Evolutionary conservation across 2,329 filamentous ascomycete species (phyloP), one percentile per base, ranked within the genome.

Genomic region (Epichloe gansuensis): DNA sequence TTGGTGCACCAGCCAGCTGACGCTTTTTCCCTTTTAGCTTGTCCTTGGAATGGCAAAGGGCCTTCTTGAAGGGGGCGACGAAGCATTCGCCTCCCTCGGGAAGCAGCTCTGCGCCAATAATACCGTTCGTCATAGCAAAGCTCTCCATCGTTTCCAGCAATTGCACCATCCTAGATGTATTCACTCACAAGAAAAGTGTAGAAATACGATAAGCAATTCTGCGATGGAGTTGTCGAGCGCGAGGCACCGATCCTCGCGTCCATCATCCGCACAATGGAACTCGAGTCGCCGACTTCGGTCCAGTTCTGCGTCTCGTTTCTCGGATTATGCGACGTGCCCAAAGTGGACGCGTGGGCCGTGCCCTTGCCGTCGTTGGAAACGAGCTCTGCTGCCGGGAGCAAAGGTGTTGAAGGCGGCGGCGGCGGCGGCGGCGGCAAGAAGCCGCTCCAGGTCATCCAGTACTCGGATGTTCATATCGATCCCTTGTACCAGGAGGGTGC

Each of bases 401-500:
- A 53, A 15, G 67, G 7, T 31, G 28, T 70, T 15, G 67, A 21
- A 21, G 17, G 17, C 17, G 17, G 17, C 17, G 17, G 17, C 17
- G 17, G 17, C 17, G 17, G 17, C 17, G 17, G 70, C 7, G 77
- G 73, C 50, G 69, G 71, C 3, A 62, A 71, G 60, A 58, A 67
- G 3, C 73, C 76, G 9, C 60, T 80, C 56, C 72, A 75, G 55
- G 68, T 82, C 5, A 75, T 80, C 23, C 79, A 82, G 59, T 76
- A 77, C 62, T 79, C 75, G 13, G 79, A 82, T 57, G 76, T 80
- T 35, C 79, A 82, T 54, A 66, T 82, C 50, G 78, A 82, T 57
- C 73, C 72, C 4, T 66, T 71, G 11, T 82, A 82, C 61, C 71
- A 70, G 28, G 65, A 70, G 3, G 79, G 78, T 0, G 68, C 75